Conservation (phyloP, 495 filamentous ascomycete species). For the Cryomyces minteri region DNA sequence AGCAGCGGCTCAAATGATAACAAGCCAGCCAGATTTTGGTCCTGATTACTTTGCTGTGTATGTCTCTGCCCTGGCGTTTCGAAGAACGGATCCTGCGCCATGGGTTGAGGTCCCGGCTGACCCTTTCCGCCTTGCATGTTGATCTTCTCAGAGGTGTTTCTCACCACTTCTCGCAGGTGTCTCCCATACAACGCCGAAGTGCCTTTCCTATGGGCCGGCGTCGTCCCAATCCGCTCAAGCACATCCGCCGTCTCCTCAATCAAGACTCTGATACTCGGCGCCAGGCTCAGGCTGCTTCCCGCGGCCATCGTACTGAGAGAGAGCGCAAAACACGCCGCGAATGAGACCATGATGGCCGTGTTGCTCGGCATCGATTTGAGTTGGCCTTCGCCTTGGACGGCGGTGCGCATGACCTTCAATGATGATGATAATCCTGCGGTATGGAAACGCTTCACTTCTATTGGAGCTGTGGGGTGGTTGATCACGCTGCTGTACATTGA, state of each 20-base stretch:
- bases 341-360: slow-evolving; percentile 60
- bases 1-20: slow-evolving; percentile 37
- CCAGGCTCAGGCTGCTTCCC: too few species aligned
- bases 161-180: slow-evolving; percentile 39
- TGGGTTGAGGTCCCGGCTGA: not conserved
- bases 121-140: not conserved
- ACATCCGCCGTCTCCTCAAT: slow-evolving; percentile 54
- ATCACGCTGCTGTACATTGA: slow-evolving; percentile 59
- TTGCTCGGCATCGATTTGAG: slow-evolving; percentile 64
- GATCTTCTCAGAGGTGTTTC: slow-evolving; percentile 7
- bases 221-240: slow-evolving; percentile 45
- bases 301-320: too few species aligned
- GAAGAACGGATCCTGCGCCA: not conserved
- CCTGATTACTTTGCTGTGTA: slow-evolving; percentile 24
- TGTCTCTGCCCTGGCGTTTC: not conserved
- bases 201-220: slow-evolving; percentile 43
- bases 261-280: slow-evolving; percentile 45
- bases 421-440: slow-evolving; percentile 49
- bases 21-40: slow-evolving; percentile 3
- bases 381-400: slow-evolving; percentile 49
- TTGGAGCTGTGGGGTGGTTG: slow-evolving; percentile 52
- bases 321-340: slow-evolving; percentile 51
- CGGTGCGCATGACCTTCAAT: slow-evolving; percentile 52
- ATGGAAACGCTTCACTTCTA: slow-evolving; percentile 48
- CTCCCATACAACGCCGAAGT: slow-evolving; percentile 42